Evolutionary conservation across 352 stramenopile species (phyloP), one percentile per base, ranked within the genome.

Genomic region (Aphanomyces euteiches): DNA sequence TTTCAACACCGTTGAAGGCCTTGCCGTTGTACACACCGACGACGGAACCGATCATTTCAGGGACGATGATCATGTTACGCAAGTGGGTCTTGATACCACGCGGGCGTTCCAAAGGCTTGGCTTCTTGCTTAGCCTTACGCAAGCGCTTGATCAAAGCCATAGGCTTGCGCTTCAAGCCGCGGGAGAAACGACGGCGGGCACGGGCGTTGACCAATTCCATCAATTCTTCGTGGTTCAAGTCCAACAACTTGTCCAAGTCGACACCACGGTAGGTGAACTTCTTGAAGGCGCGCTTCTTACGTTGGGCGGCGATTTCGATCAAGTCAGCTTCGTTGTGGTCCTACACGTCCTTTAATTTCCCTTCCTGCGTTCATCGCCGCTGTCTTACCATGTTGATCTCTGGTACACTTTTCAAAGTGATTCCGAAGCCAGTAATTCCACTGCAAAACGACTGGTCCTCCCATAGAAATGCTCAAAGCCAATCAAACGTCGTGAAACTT

Each of bases 21-120:
- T 99, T 98, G 90, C 98, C 97, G 85, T 99, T 99, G 96, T 99
- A 99, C 68, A 99, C 98, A 80, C 96, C 97, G 76, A 99, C 93
- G 74, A 99, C 97, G 76, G 92, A 98, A 79, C 98, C 98, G 82
- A 99, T 99, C 98, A 99, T 99, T 87, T 99, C 98, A 64, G 97
- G 97, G 67, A 99, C 94, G 79, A 99, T 99, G 80, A 99, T 98
- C 97, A 99, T 99, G 89, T 99, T 98, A 85, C 98, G 92, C 72
- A 99, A 82, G 88, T 99, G 98, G 68, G 98, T 99, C 93, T 99
- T 99, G 81, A 99, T 97, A 76, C 94, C 92, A 77, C 97, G 89
- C 19, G 98, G 98, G 84, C 98, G 98, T 86, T 99, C 98, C 74
- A 98, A 90, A 59, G 95, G 90, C 73, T 87, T 89, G 71, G 96